A percentile compares a stretch with the other conserved stretches of the same genome.
Conservation (phyloP, 2,329 filamentous ascomycete species). For the Coniochaeta sp. region DNA sequence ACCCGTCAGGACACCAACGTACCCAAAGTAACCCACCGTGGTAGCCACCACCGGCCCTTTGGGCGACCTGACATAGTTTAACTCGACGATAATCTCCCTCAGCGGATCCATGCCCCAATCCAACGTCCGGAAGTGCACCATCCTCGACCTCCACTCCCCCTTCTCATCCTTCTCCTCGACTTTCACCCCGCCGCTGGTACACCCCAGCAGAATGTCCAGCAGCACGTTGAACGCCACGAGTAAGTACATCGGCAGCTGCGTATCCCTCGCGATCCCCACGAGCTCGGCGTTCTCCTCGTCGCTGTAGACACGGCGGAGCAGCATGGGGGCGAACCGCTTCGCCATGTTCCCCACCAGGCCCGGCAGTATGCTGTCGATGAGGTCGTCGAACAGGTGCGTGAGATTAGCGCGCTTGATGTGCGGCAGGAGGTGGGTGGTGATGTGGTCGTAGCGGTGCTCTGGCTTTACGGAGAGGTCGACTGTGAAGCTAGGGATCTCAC, state of each 20-base stretch:
- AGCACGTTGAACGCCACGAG: conserved; percentile 57
- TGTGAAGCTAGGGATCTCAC: conserved; percentile 9
- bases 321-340: conserved; percentile 29
- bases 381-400: conserved; percentile 13
- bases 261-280: conserved; percentile 44
- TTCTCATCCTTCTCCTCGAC: conserved; percentile 20
- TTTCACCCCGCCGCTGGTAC: conserved; percentile 43
- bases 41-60: conserved; percentile 32
- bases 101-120: conserved; percentile 49
- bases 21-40: conserved; percentile 41
- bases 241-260: conserved; percentile 48
- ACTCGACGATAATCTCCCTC: conserved; percentile 40
- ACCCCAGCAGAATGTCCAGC: conserved; percentile 58
- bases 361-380: conserved; percentile 5
- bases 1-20: conserved; percentile 41
- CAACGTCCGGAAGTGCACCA: conserved; percentile 50
- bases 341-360: conserved; percentile 4
- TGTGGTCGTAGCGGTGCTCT: conserved; percentile 18
- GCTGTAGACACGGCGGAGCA: conserved; percentile 42
- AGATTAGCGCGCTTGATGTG: conserved; percentile 22
- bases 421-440: conserved; percentile 14
- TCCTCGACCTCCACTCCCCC: conserved; percentile 21
- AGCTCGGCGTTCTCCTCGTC: conserved; percentile 55
- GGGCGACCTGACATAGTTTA: conserved; percentile 35
- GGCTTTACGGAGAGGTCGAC: conserved; percentile 21